Base-by-base conservation (phyloP, 371 early-diverging fungal genomes). In the Mortierella sp. region DNA sequence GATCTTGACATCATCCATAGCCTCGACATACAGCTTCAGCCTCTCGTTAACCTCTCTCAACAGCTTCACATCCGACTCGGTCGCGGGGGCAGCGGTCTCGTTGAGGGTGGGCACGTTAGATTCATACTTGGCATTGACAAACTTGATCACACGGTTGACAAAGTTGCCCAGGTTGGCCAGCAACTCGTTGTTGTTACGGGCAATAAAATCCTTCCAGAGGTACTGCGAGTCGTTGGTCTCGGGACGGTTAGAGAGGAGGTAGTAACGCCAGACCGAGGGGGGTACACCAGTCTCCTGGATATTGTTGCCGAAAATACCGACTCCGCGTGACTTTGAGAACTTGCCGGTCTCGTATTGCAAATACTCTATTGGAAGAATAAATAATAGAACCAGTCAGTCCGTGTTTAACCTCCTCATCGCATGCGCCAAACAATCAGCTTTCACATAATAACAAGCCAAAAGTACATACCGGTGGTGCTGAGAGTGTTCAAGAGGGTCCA, bases 281-380 rank as follows among this genome's bases (percentile, higher is more conserved):
- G 97, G 95, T 74, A 99, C 96, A 53, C 97, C 96, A n/a, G 96
- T 95, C 34, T 97, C 97, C 75, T 94, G 91, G 37, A 98, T 97
- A 83, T 98, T 96, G 92, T 97, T 97, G 73, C 99, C 99, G 92
- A 99, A 99, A 53, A 99, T 99, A 77, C 99, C 99, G 51, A 98
- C 93, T 71, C 96, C 95, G 80, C 99, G 96, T 43, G 97, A 97
- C 93, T 99, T 99, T 76, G 97, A 97, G 92, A 99, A 99, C 89
- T 99, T 99, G 78, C 95, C 96, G 71, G 93, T 92, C 89, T 99
- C 99, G 89, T 99, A 99, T 86, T 98, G 97, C 74, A 99, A 93
- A 87, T 99, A 99, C 89, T 99, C 99, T 94, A 80, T 51, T n/a
- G 44, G 10, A 54, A 0, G 69, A 3, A 46, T 26, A 57, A 57